Evolutionary conservation across 2,329 filamentous ascomycete genomes (phyloP).

Genomic region (Polychaeton citri): DNA sequence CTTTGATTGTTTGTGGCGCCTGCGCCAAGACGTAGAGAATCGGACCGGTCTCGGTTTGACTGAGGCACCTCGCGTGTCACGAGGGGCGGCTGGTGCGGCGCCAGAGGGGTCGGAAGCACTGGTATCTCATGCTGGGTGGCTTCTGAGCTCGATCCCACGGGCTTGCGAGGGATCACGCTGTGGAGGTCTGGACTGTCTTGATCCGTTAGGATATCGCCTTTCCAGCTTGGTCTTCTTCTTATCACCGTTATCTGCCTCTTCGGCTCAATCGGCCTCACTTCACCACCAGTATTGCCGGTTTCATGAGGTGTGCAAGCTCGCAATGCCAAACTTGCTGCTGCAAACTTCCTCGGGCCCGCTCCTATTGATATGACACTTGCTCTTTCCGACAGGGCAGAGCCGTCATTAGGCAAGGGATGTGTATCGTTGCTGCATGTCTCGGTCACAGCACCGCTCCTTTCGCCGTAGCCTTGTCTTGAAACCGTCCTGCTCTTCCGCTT

Average conservation of each 20-base stretch:
- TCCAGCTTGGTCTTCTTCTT: conserved; percentile 1
- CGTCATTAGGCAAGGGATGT: conserved; percentile 2
- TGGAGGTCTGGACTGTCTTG: too few species aligned
- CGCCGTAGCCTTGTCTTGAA: conserved; percentile 15
- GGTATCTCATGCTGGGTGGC: too few species aligned
- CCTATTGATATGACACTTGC: conserved; percentile 1
- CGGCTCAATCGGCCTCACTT: conserved; percentile 1
- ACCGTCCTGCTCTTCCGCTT: conserved; percentile 13
- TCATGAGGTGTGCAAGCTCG: conserved; percentile 1
- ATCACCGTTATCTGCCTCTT: conserved; percentile 4
- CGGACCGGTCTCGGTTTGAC: too few species aligned
- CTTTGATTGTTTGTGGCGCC: too few species aligned
- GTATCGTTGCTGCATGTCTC: conserved; percentile 2
- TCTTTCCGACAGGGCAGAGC: background rate
- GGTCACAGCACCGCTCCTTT: conserved; percentile 2
- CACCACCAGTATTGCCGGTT: background rate
- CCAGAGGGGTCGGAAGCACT: too few species aligned
- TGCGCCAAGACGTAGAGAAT: too few species aligned
- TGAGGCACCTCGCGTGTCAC: too few species aligned
- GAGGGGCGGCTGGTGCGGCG: too few species aligned
- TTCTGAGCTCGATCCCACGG: too few species aligned
- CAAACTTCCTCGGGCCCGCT: conserved; percentile 3
- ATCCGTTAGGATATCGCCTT: too few species aligned
- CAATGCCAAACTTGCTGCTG: conserved; percentile 4
- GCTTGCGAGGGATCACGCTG: too few species aligned